Evolutionary conservation across 139 green algal species (phyloP).

Genomic region (Haematococcus lacustris): DNA sequence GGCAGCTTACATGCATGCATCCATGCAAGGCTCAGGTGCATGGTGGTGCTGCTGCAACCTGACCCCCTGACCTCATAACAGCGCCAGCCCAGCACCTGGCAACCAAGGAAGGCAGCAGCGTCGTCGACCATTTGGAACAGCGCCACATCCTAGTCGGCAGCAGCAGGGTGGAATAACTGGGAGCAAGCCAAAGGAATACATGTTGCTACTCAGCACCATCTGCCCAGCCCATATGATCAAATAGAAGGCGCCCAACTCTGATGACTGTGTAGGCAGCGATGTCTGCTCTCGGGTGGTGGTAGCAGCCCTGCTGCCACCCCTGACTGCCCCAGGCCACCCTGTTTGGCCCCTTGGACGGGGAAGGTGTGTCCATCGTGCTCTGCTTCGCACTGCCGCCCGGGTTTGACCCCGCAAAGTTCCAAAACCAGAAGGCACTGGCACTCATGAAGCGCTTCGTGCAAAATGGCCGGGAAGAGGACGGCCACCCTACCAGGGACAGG

Average conservation of each 20-base stretch:
- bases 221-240: too few relatives aligned
- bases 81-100: too few relatives aligned
- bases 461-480: slow-evolving; percentile 62
- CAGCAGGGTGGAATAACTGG: too few relatives aligned
- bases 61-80: too few relatives aligned
- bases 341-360: slow-evolving; percentile 62
- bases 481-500: slow-evolving; percentile 50
- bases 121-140: too few relatives aligned
- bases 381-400: slow-evolving; percentile 70
- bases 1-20: too few relatives aligned
- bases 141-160: too few relatives aligned
- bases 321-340: slow-evolving; percentile 36
- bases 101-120: too few relatives aligned
- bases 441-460: slow-evolving; percentile 64
- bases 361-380: slow-evolving; percentile 61
- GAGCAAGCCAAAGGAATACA: too few relatives aligned
- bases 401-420: slow-evolving; percentile 42
- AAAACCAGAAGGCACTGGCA: slow-evolving; percentile 54
- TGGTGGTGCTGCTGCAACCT: too few relatives aligned
- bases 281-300: neutral
- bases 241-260: neutral
- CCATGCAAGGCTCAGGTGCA: too few relatives aligned
- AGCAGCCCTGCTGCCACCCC: neutral
- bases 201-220: too few relatives aligned
- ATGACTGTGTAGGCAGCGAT: neutral